A percentile compares a stretch with the other conserved stretches of the same genome.
phyloP scores from a whole-genome alignment of 345 rosid species.

The Brassica juncea region DNA sequence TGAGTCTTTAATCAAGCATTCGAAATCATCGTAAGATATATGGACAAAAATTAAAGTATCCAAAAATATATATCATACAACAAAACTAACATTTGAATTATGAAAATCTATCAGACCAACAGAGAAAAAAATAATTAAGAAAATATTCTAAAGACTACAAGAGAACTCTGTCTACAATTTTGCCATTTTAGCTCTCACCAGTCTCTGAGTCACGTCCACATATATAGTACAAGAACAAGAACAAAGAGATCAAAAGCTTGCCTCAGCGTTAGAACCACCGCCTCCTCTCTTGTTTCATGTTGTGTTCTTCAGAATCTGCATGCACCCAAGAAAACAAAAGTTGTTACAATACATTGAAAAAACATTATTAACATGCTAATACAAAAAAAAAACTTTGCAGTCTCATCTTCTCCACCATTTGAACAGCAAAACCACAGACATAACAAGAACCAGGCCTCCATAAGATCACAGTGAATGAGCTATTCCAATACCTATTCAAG shows the following conservation, averaged over 20 bases:
- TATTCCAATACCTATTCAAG: background rate
- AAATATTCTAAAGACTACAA: slow-evolving; percentile 22
- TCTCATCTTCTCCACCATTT: background rate
- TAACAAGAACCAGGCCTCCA: background rate
- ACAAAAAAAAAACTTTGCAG: background rate
- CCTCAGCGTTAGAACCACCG: slow-evolving; percentile 54
- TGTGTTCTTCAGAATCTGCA: slow-evolving; percentile 85
- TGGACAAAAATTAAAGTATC: background rate
- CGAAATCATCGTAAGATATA: no score
- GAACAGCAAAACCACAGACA: background rate
- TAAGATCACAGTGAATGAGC: background rate
- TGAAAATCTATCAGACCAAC: slow-evolving; percentile 9
- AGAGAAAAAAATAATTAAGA: background rate
- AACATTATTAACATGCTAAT: background rate
- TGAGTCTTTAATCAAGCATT: no score
- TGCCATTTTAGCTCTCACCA: background rate
- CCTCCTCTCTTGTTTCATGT: slow-evolving; percentile 75
- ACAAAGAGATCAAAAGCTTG: slow-evolving; percentile 35
- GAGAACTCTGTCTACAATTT: slow-evolving; percentile 4
- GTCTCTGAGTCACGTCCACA: background rate
- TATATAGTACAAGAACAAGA: slow-evolving; percentile 12
- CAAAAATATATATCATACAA: slow-evolving; percentile 7
- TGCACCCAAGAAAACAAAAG: background rate
- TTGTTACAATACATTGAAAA: background rate
- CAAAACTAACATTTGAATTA: background rate